phyloP scores from a whole-genome alignment of 1,284 basidiomycete species.

The Sporisorium sorghi region DNA sequence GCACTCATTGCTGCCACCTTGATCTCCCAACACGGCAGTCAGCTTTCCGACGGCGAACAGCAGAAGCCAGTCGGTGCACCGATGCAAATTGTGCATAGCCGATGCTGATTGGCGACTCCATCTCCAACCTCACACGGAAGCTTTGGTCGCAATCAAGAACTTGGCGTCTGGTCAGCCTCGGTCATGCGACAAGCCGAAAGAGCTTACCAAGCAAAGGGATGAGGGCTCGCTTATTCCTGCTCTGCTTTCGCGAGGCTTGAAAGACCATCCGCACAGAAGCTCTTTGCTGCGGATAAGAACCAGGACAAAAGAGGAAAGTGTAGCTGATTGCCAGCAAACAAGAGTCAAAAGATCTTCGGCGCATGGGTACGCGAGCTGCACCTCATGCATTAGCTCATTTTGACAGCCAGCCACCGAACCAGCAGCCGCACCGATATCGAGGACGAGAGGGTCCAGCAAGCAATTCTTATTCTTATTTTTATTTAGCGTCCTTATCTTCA shows the following conservation, averaged over 20 bases:
- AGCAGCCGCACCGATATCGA: not conserved
- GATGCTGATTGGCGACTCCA: not conserved
- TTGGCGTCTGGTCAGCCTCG: not conserved
- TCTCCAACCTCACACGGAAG: not conserved
- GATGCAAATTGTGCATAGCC: not conserved
- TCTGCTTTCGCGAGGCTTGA: slow-evolving; percentile 2
- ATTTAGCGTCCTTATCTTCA: slow-evolving; percentile 4
- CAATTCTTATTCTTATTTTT: too few species aligned
- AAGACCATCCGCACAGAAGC: not conserved
- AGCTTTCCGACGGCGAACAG: not conserved
- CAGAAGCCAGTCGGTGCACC: not conserved
- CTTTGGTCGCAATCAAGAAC: not conserved
- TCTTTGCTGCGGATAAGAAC: not conserved
- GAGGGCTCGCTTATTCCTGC: not conserved
- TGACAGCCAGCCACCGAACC: slow-evolving; percentile 2
- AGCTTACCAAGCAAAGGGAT: slow-evolving; percentile 5
- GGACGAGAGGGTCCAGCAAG: not conserved
- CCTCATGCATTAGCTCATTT: slow-evolving; percentile 18
- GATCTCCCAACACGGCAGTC: not conserved
- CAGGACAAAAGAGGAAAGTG: not conserved
- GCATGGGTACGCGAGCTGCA: slow-evolving; percentile 29
- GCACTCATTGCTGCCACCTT: not conserved
- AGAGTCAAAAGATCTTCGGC: slow-evolving; percentile 19
- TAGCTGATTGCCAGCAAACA: slow-evolving; percentile 9
- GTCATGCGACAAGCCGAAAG: slow-evolving; percentile 1